A percentile compares a stretch with the other conserved stretches of the same genome.
Evolutionary conservation across 2,329 filamentous ascomycete genomes (phyloP).

Genomic region (Penicillium nordicum): DNA sequence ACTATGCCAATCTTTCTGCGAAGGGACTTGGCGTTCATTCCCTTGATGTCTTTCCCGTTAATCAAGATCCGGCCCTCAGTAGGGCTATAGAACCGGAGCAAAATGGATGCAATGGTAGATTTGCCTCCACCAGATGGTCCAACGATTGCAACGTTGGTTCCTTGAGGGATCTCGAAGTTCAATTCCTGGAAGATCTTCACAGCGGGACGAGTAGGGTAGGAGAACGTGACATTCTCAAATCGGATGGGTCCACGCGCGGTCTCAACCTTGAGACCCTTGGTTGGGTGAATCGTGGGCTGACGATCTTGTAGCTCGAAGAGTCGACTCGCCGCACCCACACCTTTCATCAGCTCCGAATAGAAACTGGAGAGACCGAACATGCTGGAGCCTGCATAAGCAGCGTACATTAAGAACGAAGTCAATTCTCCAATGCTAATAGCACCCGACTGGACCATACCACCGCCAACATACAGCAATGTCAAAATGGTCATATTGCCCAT

Average conservation of each 20-base stretch:
- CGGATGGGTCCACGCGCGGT: slow-evolving; percentile 86
- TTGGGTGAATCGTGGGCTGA: slow-evolving; percentile 79
- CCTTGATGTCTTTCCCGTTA: slow-evolving; percentile 75
- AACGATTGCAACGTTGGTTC: slow-evolving; percentile 93
- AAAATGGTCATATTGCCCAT: slow-evolving; percentile 96
- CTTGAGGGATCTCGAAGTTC: slow-evolving; percentile 85
- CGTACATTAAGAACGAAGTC: slow-evolving; percentile 98
- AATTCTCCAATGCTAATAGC: slow-evolving; percentile 86
- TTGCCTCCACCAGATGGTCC: slow-evolving; percentile 95
- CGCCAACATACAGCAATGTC: slow-evolving; percentile 83
- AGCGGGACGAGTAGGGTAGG: slow-evolving; percentile 89
- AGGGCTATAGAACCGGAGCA: slow-evolving; percentile 88
- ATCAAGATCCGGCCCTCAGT: slow-evolving; percentile 75
- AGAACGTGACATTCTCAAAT: slow-evolving; percentile 81
- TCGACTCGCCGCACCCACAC: slow-evolving; percentile 91
- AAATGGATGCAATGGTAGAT: slow-evolving; percentile 86
- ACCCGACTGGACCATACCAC: slow-evolving; percentile 82
- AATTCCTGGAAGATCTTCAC: slow-evolving; percentile 87
- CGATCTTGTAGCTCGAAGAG: slow-evolving; percentile 95
- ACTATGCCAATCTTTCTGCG: slow-evolving; percentile 92
- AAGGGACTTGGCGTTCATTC: slow-evolving; percentile 90
- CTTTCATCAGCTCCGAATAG: slow-evolving; percentile 98
- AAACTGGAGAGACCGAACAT: slow-evolving; percentile 93
- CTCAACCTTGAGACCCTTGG: slow-evolving; percentile 71
- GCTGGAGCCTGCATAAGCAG: slow-evolving; percentile 78